These are phyloP conservation scores for Vitis riparia DNA, from an alignment of 164 flowering plant species.

Conservation along the genomic window DNA sequence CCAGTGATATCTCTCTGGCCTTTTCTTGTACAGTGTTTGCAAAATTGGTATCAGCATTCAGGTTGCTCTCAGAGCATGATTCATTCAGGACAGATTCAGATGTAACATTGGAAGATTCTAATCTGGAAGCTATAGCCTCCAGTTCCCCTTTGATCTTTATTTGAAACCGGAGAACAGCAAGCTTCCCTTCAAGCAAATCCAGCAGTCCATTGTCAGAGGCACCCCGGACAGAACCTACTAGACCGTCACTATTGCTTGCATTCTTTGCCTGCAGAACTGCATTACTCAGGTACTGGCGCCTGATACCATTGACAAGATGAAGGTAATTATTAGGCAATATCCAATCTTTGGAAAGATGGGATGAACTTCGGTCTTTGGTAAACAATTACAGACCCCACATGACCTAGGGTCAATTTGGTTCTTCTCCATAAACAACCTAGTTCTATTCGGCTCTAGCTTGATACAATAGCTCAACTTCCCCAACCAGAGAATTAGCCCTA, in stretches of 20 bases:
- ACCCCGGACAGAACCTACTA: conserved; percentile 49
- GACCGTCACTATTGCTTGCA: conserved; percentile 55
- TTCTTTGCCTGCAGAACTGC: conserved; percentile 97
- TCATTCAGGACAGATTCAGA: conserved; percentile 49
- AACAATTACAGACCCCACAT: neutral
- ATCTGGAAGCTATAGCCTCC: conserved; percentile 60
- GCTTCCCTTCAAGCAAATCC: conserved; percentile 94
- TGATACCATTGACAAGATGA: conserved; percentile 28
- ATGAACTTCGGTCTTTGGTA: neutral
- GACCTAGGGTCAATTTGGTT: neutral
- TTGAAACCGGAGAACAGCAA: conserved; percentile 91
- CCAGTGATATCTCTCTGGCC: conserved; percentile 79
- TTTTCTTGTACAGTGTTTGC: conserved; percentile 58
- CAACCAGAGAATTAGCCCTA: neutral
- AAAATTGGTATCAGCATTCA: conserved; percentile 33
- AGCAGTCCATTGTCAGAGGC: conserved; percentile 71
- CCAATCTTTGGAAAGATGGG: neutral
- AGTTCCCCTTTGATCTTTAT: conserved; percentile 81
- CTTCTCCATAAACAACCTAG: neutral
- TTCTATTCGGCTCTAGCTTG: neutral
- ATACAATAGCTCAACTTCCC: neutral
- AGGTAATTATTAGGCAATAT: conserved; percentile 2
- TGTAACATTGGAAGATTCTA: conserved; percentile 41
- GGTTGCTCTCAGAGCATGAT: conserved; percentile 32
- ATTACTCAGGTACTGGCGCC: conserved; percentile 91